These are phyloP conservation scores for Ustilago xerochloae DNA, from an alignment of 1,284 basidiomycete species.

Conservation along the genomic window DNA sequence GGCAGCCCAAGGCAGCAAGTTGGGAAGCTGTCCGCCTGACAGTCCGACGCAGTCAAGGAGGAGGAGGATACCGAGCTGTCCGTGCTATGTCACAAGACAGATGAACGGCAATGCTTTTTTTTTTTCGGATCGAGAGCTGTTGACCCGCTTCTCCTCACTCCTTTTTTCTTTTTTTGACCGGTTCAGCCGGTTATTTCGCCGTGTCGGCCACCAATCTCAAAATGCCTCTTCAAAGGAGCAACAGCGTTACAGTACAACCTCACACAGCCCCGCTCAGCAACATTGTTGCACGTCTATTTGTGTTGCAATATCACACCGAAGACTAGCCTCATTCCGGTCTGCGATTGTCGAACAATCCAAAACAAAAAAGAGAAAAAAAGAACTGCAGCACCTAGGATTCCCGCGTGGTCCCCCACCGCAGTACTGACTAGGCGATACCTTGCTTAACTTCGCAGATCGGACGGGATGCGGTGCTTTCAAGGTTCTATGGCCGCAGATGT, in stretches of 20 bases:
- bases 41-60: background rate
- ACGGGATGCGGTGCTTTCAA: conserved; percentile 83
- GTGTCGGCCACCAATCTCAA: background rate
- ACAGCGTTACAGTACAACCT: too few relatives aligned
- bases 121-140: too few relatives aligned
- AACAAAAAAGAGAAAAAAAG: too few relatives aligned
- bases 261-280: background rate
- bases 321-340: too few relatives aligned
- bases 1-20: background rate
- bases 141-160: background rate
- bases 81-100: conserved; percentile 31
- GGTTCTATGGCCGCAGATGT: conserved; percentile 80
- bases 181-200: conserved; percentile 26
- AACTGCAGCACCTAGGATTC: conserved; percentile 84
- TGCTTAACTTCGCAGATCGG: conserved; percentile 83
- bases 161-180: conserved; percentile 11
- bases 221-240: too few relatives aligned
- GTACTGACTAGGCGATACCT: conserved; percentile 83
- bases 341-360: too few relatives aligned
- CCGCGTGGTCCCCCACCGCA: conserved; percentile 84
- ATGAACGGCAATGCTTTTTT: conserved; percentile 23
- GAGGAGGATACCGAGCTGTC: background rate
- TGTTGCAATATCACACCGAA: too few relatives aligned
- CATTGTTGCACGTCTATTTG: too few relatives aligned
- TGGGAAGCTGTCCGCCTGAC: too few relatives aligned